Evolutionary conservation across 345 rosid species (phyloP).

Genomic region (Mercurialis annua): DNA sequence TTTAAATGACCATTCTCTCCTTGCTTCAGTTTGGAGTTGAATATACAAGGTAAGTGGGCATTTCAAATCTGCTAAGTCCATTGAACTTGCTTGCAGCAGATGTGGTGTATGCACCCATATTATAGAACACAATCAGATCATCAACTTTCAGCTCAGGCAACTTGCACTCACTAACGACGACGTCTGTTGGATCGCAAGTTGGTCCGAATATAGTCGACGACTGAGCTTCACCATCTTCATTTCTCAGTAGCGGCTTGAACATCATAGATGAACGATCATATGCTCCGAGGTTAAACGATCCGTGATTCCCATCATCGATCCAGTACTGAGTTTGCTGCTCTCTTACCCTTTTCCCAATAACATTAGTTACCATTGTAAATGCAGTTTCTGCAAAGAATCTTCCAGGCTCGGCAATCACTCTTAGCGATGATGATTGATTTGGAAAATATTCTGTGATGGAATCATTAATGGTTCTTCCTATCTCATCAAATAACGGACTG

Average conservation of each 20-base stretch:
- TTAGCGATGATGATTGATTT: conserved; percentile 3
- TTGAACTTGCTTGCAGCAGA: conserved; percentile 29
- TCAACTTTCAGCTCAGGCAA: conserved; percentile 28
- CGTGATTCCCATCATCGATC: conserved; percentile 38
- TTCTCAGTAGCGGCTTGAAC: conserved; percentile 17
- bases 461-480: conserved; percentile 19
- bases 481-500: conserved; percentile 19
- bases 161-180: conserved; percentile 17
- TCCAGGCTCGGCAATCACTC: conserved; percentile 31
- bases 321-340: conserved; percentile 32
- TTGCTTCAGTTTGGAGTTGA: neutral
- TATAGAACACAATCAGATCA: conserved; percentile 33
- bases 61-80: conserved; percentile 22
- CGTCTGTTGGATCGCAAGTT: conserved; percentile 32
- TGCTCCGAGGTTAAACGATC: conserved; percentile 20
- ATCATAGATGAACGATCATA: conserved; percentile 19
- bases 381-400: conserved; percentile 29
- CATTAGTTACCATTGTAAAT: conserved; percentile 28
- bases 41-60: conserved; percentile 20
- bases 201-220: conserved; percentile 37
- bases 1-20: too few relatives aligned
- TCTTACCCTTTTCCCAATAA: conserved; percentile 36
- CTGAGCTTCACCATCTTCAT: neutral
- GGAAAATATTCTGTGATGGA: conserved; percentile 25
- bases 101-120: conserved; percentile 37